Evolutionary conservation across 257 asterid genomes (phyloP).

Genomic region (Solanum lycopersicoides): DNA sequence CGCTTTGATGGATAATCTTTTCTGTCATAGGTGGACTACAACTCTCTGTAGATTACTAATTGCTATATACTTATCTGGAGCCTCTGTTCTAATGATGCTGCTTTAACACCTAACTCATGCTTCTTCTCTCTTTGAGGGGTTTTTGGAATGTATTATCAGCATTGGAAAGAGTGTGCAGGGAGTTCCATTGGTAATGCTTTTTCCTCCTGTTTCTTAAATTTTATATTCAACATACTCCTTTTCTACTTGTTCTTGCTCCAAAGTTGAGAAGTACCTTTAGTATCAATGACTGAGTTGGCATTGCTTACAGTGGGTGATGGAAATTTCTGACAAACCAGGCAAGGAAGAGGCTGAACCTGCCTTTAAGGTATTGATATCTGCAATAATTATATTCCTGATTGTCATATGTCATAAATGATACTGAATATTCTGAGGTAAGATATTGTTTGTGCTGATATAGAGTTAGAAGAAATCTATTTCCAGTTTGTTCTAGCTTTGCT

Average conservation of each 20-base stretch:
- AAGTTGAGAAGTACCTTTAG: not conserved
- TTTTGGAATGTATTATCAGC: conserved; percentile 25
- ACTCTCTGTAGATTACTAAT: not conserved
- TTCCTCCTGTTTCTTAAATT: not conserved
- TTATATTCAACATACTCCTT: not conserved
- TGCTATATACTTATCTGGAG: not conserved
- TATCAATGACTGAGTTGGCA: not conserved
- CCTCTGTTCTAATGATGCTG: not conserved
- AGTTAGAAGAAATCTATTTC: not conserved
- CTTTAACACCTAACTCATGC: conserved; percentile 13
- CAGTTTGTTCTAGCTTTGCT: not conserved
- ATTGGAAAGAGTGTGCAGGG: conserved; percentile 54
- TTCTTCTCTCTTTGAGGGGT: conserved; percentile 20
- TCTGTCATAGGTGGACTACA: not conserved
- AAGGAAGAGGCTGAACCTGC: conserved; percentile 51
- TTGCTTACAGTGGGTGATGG: conserved; percentile 45
- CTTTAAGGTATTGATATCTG: conserved; percentile 36
- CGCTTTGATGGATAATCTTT: not conserved
- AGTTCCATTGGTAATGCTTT: conserved; percentile 43
- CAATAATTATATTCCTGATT: not conserved
- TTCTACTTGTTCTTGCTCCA: not conserved
- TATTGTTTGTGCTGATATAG: not conserved
- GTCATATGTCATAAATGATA: not conserved
- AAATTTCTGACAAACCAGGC: conserved; percentile 54
- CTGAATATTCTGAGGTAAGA: not conserved